These are phyloP conservation scores for Bipolaris sorokiniana DNA, from an alignment of 2,329 filamentous ascomycete genomes.

Conservation along the genomic window DNA sequence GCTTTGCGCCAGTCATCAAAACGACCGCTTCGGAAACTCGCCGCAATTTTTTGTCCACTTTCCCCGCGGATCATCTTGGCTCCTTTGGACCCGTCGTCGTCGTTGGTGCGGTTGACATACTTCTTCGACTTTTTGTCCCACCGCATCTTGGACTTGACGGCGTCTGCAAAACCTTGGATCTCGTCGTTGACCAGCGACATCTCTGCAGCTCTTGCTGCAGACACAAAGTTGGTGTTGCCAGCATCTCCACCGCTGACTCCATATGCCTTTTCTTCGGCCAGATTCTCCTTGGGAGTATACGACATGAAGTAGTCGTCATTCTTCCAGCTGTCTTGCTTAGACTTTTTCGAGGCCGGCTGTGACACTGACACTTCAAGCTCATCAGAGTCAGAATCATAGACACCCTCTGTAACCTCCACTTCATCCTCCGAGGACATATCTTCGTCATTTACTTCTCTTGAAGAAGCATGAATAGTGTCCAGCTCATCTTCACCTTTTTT, in stretches of 20 bases:
- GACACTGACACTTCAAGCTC: constrained; percentile 60
- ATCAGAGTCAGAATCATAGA: constrained; percentile 57
- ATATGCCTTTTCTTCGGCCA: constrained; percentile 89
- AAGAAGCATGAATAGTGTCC: constrained; percentile 9
- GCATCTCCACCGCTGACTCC: constrained; percentile 80
- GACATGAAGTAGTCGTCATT: constrained; percentile 96
- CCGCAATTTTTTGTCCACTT: constrained; percentile 93
- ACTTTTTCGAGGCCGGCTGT: constrained; percentile 44
- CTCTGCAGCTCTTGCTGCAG: constrained; percentile 81
- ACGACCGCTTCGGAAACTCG: constrained; percentile 88
- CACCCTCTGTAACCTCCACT: constrained; percentile 40
- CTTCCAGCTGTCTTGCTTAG: constrained; percentile 64
- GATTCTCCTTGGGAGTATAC: constrained; percentile 84
- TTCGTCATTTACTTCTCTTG: constrained; percentile 20
- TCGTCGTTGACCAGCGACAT: constrained; percentile 97
- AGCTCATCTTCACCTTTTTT: constrained; percentile 36
- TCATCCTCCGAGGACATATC: constrained; percentile 44
- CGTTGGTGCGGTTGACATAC: constrained; percentile 89
- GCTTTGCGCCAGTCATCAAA: constrained; percentile 92
- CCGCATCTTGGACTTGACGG: constrained; percentile 76
- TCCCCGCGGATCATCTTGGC: constrained; percentile 82
- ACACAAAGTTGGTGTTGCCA: constrained; percentile 73
- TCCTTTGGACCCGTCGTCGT: constrained; percentile 85
- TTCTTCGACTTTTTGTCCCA: constrained; percentile 98
- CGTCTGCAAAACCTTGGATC: constrained; percentile 77